Evolutionary conservation across 495 filamentous ascomycete species (phyloP).

Genomic region (Friedmanniomyces endolithicus): DNA sequence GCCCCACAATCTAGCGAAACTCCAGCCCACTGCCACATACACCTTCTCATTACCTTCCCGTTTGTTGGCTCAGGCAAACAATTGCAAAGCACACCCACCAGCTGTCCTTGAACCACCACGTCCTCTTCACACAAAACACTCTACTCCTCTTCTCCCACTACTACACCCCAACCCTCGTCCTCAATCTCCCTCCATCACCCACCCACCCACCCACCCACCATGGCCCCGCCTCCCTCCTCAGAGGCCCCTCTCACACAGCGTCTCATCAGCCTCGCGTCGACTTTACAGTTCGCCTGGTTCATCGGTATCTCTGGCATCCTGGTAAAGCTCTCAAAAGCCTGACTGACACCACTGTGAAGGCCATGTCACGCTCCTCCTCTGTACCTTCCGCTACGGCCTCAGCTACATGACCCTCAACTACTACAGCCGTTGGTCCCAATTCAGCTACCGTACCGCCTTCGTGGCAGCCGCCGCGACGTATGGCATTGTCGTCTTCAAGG

Average conservation of each 20-base stretch:
- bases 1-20: no score
- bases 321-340: neutral
- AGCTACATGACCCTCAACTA: slow-evolving; percentile 77
- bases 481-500: slow-evolving; percentile 99
- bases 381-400: slow-evolving; percentile 65
- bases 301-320: neutral
- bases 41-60: no score
- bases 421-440: slow-evolving; percentile 55
- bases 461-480: slow-evolving; percentile 80
- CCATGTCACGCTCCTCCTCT: slow-evolving; percentile 73
- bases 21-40: no score
- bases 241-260: neutral
- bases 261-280: neutral
- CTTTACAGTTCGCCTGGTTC: neutral
- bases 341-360: slow-evolving; percentile 45
- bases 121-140: neutral
- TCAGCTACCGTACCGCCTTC: slow-evolving; percentile 83
- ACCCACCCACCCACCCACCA: neutral
- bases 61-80: no score
- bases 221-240: neutral
- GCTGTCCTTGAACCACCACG: no score
- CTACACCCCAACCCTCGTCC: neutral
- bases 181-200: neutral
- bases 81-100: no score
- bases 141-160: neutral